Conservation (phyloP, 179 eudicot species). For the Gypsophila paniculata region DNA sequence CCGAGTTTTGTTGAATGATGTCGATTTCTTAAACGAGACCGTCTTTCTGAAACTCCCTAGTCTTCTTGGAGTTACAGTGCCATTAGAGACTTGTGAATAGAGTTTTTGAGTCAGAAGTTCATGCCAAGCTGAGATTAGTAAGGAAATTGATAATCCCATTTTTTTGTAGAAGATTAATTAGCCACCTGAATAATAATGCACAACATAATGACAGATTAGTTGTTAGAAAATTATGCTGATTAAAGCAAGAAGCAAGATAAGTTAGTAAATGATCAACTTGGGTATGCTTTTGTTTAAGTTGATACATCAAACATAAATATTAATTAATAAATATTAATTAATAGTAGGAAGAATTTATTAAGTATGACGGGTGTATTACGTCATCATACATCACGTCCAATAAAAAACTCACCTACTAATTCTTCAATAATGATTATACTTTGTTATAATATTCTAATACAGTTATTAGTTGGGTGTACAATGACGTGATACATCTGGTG, state of each 20-base stretch:
- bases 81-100: conserved; percentile 22
- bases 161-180: neutral
- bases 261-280: neutral
- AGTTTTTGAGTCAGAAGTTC: conserved; percentile 35
- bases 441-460: too few species aligned
- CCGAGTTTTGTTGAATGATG: conserved; percentile 1
- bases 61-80: conserved; percentile 17
- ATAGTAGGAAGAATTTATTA: too few species aligned
- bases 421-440: too few species aligned
- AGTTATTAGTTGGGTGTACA: too few species aligned
- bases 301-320: neutral
- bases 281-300: neutral
- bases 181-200: neutral
- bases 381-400: too few species aligned
- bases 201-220: neutral
- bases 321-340: too few species aligned
- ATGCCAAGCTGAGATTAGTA: conserved; percentile 44
- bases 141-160: conserved; percentile 41
- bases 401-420: too few species aligned
- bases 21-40: conserved; percentile 20
- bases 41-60: conserved; percentile 27
- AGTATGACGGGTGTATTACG: too few species aligned
- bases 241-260: neutral
- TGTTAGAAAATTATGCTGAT: neutral
- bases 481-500: too few species aligned